Evolutionary conservation across 352 stramenopile species (phyloP).

Genomic region (Nothophytophthora sp.): DNA sequence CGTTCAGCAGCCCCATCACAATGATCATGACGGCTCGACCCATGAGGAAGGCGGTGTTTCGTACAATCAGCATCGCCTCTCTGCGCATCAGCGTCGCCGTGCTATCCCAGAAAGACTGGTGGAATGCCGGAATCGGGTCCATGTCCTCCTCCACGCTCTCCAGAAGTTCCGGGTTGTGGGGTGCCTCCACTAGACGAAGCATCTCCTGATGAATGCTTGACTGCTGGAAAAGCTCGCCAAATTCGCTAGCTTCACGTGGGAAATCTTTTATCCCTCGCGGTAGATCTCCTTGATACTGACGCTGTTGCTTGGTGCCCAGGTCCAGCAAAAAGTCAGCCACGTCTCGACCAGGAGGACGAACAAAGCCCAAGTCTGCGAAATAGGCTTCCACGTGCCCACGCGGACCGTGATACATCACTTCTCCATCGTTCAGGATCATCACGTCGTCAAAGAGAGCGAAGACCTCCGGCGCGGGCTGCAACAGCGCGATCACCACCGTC

Average conservation of each 20-base stretch:
- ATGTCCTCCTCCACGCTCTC: slow-evolving; percentile 17
- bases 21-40: slow-evolving; percentile 31
- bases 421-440: slow-evolving; percentile 41
- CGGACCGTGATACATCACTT: slow-evolving; percentile 46
- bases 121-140: slow-evolving; percentile 25
- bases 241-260: slow-evolving; percentile 23
- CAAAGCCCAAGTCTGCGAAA: slow-evolving; percentile 71
- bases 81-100: slow-evolving; percentile 31
- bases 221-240: slow-evolving; percentile 21
- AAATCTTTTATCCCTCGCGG: slow-evolving; percentile 1
- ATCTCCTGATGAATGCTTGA: slow-evolving; percentile 22
- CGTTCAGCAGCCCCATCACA: slow-evolving; percentile 34
- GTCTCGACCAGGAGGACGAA: slow-evolving; percentile 36
- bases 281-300: slow-evolving; percentile 23
- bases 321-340: slow-evolving; percentile 45
- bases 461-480: slow-evolving; percentile 75
- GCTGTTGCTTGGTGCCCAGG: slow-evolving; percentile 35
- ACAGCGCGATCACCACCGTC: slow-evolving; percentile 65
- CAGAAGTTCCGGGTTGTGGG: slow-evolving; percentile 10
- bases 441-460: slow-evolving; percentile 51
- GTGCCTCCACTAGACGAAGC: slow-evolving; percentile 16
- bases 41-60: slow-evolving; percentile 34
- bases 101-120: slow-evolving; percentile 30
- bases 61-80: slow-evolving; percentile 50
- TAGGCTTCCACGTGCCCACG: slow-evolving; percentile 59